These are phyloP conservation scores for Meyerozyma sp. DNA, from an alignment of 1,139 yeast species.

Conservation along the genomic window DNA sequence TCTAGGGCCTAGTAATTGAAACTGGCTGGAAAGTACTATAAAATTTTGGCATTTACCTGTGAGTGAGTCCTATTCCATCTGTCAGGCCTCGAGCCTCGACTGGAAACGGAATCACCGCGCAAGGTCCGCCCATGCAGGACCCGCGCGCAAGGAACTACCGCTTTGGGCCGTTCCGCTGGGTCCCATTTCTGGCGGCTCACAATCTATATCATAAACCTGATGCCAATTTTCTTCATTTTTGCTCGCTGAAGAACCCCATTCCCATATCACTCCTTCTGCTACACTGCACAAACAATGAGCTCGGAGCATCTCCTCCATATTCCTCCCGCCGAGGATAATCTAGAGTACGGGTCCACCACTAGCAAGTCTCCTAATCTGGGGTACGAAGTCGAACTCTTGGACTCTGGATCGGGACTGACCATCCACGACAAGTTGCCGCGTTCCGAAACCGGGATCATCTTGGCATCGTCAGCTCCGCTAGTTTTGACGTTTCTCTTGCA, in stretches of 20 bases:
- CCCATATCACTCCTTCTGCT: too few species aligned
- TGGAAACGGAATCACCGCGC: too few species aligned
- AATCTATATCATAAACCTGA: too few species aligned
- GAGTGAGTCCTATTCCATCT: too few species aligned
- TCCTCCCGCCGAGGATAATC: not conserved
- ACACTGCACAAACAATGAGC: not conserved
- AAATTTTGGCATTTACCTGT: too few species aligned
- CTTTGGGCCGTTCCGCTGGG: not conserved
- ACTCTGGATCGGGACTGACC: not conserved
- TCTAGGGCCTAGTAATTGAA: too few species aligned
- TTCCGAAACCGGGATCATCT: constrained; percentile 25
- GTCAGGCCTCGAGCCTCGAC: too few species aligned
- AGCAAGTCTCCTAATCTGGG: not conserved
- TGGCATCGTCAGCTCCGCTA: constrained; percentile 37
- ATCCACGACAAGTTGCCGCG: not conserved
- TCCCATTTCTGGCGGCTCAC: too few species aligned
- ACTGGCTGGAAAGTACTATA: too few species aligned
- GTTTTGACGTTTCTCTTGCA: constrained; percentile 47
- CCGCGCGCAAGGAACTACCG: not conserved
- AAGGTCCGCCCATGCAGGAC: not conserved
- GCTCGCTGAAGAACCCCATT: too few species aligned
- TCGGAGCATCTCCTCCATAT: not conserved
- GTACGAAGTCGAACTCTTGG: not conserved
- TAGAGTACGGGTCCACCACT: not conserved
- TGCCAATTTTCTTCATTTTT: not conserved